Evolutionary conservation across 768 basidiomycete genomes (phyloP), one percentile per base, ranked within the genome.

Genomic region (Lyophyllum decastes): DNA sequence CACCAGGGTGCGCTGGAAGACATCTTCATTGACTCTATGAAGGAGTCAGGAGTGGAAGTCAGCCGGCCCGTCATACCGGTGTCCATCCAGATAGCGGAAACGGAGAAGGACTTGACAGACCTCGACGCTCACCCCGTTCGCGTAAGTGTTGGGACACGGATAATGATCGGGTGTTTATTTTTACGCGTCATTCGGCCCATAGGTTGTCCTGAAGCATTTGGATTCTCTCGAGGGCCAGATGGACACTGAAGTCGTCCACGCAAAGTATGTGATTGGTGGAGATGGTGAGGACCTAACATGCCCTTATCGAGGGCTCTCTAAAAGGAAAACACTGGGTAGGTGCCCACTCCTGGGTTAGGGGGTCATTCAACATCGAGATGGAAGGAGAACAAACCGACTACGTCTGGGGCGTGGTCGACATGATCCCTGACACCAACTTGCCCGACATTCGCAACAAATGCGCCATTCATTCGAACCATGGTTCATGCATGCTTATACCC

Each of bases 331-430:
- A 24, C n/a, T 49, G 1, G 44, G 43, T 63, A 89, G 88, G 89
- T 5, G 90, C 90, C 0, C 90, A 92, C 71, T 92, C 89, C 11
- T 92, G 90, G 89, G 88, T 93, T 22, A 82, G 92, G 24, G 90
- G 89, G 58, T 55, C 72, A 0, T 73, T 90, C 9, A 76, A 78
- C 9, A 86, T 93, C 50, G 66, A 72, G 4, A 88, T 93, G 89
- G 83, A 91, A 58, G 92, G 92, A 6, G 89, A 92, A 68, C 86
- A 90, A 59, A 79, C 76, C 72, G 86, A 92, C 52, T 88, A 82
- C 56, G 78, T 93, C 19, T 94, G 92, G 92, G 92, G 92, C 2
- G 92, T 94, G 2, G 72, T 92, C 19, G 92, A 92, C 69, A 75
- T 84, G 49, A 64, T 82, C 24, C 87, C 87, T 0, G 79, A 85